Base-by-base conservation (phyloP, 31 red algal genomes). In the Porphyra umbilicalis region DNA sequence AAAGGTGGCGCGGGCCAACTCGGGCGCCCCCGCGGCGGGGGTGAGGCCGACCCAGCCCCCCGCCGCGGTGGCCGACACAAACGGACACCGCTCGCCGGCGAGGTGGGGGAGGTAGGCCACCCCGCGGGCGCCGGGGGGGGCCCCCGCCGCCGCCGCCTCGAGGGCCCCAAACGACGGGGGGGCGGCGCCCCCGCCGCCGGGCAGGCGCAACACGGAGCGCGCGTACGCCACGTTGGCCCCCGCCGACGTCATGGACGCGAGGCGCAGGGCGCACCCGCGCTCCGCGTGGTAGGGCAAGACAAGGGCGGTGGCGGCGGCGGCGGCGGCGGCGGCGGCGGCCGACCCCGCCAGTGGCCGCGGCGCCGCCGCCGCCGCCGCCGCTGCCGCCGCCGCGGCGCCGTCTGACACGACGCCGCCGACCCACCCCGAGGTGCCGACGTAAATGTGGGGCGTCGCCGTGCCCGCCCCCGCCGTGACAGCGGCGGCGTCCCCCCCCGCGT, bases 401-500 rank as follows among this genome's bases (percentile, higher is more conserved):
- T 30, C 83, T 0, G 37, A 15, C 38, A 82, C 20, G 6, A 83
- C 88, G 34, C 82, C 75, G 10, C 85, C 90, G 18, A 93, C 77
- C 90, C 90, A 93, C 30, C 90, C 90, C 36, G 78, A 85, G 13
- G 81, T 93, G 36, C 90, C 90, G 33, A 77, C 84, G 38, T 93
- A 93, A 2, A 93, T 75, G 79, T 93, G 88, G 32, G 76, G 39
- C 8, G n/a, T 76, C 33, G 75, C 82, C 35, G 85, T 84, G 78
- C 86, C 90, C 7, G 86, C 90, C 5, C 90, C 90, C 29, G 88
- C 86, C 32, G 90, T 88, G 20, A 83, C 79, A 13, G 81, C 81
- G 33, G 82, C 88, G 20, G 90, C 90, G 71, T 93, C 90, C 32
- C 90, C 90, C n/a, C 90, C 90, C 35, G 85, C 81, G 83, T 93